Base-by-base conservation (phyloP, 2,329 filamentous ascomycete species). In the Pseudocercospora musae region DNA sequence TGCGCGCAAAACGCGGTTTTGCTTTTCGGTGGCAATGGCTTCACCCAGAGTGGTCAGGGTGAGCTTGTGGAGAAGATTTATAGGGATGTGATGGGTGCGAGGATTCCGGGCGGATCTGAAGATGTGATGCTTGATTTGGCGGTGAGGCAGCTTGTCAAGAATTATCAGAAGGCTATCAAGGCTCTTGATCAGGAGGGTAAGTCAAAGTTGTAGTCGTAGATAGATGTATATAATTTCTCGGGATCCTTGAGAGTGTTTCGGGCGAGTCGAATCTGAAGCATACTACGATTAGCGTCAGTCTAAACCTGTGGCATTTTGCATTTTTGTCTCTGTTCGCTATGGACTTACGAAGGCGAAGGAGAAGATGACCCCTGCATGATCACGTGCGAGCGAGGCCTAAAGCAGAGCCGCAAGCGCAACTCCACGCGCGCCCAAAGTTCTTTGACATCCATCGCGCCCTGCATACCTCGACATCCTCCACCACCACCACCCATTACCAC, bases 21-120 rank as follows among this genome's bases (percentile, higher is more conserved):
- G 60, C 74, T 92, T 25, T 91, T 91, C 73, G 89, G 66, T 4
- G 89, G 89, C 3, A 89, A 88, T 71, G 89, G 89, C 0, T 89
- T 86, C 69, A 91, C 89, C 0, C 83, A 82, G 67, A 84, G 81
- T 11, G 89, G 89, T 0, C 85, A 88, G 73, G 89, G 89, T 23
- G 88, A 90, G 74, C 75, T 90, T 62, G 82, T 85, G 33, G 88
- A 91, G 74, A 84, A 87, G 85, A 77, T 80, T 82, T 84, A 33
- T 23, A 31, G 21, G 8, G 37, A 50, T 57, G 25, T 66, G 20
- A 63, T 69, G 44, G 63, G 63, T 11, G 59, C 66, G 13, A 29
- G 66, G 4, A 68, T 68, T 54, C 66, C 65, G 9, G 88, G 88
- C 53, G 88, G 88, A 1, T 87, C 84, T 10, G 88, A 91, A 72